Base-by-base conservation (phyloP, 106 monocot genomes). In the Ottelia alismoides region DNA sequence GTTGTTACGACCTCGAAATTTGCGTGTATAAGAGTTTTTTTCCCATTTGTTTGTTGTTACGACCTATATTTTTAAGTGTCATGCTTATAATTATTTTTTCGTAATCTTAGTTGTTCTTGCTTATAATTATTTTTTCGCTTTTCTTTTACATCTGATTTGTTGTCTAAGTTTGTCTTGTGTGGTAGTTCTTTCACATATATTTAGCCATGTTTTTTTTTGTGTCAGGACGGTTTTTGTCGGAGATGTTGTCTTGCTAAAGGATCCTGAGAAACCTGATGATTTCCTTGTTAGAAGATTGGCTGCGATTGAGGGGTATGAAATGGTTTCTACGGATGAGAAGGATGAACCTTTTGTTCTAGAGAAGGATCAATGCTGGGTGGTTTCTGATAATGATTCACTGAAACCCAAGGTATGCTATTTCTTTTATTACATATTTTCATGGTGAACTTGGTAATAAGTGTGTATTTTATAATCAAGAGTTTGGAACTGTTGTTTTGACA, bases 301-400 rank as follows among this genome's bases (percentile, higher is more conserved):
- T 54, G 96, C 89, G 0, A 64, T 79, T 50, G 94, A 96, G 79
- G 94, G 88, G 7, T 88, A 96, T 74, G 94, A 96, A 56, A 85
- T 88, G 88, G 81, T 72, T 2, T 96, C 96, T 24, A 71, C 63
- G 28, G 74, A 96, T 61, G 80, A 93, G 60, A 93, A 93, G 55
- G 93, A 93, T 45, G 84, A 80, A 21, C 87, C 93, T 9, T 93
- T 93, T 71, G 55, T 93, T 57, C 57, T 93, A 62, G 93, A 88
- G 23, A 78, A 81, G 60, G 83, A 81, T 67, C 89, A 79, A 25
- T 89, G 89, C 32, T 96, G 88, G 92, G 83, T 93, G 22, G 18
- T 87, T 25, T 61, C 87, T 20, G 87, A 93, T 56, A 83, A 93
- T 57, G 69, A 70, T 55, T 47, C 87, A 26, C 58, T 87, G 18